Percentiles rank a stretch among this genome's conserved stretches.
Conservation (phyloP, 2,329 filamentous ascomycete species). For the Bipolaris cookei region DNA sequence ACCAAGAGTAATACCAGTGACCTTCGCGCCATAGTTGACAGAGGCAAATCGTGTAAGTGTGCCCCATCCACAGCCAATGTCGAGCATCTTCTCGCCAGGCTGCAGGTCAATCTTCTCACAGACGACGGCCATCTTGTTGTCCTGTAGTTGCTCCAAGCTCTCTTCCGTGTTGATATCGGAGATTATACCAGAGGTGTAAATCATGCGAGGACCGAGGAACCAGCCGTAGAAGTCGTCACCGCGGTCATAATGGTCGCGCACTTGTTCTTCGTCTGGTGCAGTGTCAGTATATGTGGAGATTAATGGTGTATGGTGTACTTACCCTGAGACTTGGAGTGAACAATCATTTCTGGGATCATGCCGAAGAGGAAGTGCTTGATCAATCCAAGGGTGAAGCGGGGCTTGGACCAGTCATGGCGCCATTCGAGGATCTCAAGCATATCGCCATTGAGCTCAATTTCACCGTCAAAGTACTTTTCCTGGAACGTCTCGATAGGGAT, state of each 20-base stretch:
- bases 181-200: constrained; percentile 96
- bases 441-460: constrained; percentile 96
- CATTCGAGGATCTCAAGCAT: constrained; percentile 88
- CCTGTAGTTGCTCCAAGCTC: constrained; percentile 90
- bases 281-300: constrained; percentile 8
- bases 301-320: constrained; percentile 29
- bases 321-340: constrained; percentile 91
- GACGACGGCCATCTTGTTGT: constrained; percentile 94
- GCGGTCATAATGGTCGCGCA: constrained; percentile 95
- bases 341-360: constrained; percentile 87
- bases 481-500: constrained; percentile 93
- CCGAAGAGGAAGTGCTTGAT: constrained; percentile 88
- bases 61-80: constrained; percentile 98
- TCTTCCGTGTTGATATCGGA: constrained; percentile 87
- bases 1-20: constrained; percentile 90
- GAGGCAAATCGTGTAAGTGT: constrained; percentile 93
- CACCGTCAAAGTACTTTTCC: constrained; percentile 96
- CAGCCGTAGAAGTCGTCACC: constrained; percentile 98
- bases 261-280: constrained; percentile 88
- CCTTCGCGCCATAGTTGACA: constrained; percentile 85
- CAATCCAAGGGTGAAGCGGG: constrained; percentile 83
- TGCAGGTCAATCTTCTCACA: constrained; percentile 93
- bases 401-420: constrained; percentile 96
- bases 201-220: constrained; percentile 98
- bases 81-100: constrained; percentile 81